Percentiles rank a stretch among this genome's conserved stretches.
Conservation (phyloP, 495 filamentous ascomycete genomes). For the Lineolata rhizophorae region DNA sequence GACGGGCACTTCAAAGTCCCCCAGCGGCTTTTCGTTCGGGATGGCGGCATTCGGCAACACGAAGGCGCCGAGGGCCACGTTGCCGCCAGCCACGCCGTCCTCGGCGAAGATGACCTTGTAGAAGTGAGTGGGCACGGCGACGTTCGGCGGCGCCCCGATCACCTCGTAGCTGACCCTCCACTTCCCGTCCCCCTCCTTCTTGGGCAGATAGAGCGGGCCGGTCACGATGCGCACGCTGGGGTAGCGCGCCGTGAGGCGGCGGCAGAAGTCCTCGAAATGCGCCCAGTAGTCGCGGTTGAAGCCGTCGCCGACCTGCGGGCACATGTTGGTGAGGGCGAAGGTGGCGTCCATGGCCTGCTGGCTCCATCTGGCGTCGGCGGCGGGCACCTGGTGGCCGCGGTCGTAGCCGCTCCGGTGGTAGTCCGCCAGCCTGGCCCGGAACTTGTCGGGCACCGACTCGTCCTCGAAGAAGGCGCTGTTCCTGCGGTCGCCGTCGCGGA, state of each 20-base stretch:
- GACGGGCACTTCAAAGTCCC: conserved; percentile 82
- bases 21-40: conserved; percentile 58
- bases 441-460: conserved; percentile 50
- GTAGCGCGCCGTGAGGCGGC: conserved; percentile 57
- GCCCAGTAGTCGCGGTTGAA: conserved; percentile 99
- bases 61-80: conserved; percentile 81
- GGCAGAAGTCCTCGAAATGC: conserved; percentile 93
- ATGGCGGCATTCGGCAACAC: conserved; percentile 90
- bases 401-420: conserved; percentile 78
- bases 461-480: conserved; percentile 74
- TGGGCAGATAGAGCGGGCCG: conserved; percentile 79
- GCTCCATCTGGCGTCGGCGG: conserved; percentile 89
- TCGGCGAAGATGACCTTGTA: conserved; percentile 97
- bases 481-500: conserved; percentile 60
- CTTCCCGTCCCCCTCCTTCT: conserved; percentile 60
- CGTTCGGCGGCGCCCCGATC: conserved; percentile 82
- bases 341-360: conserved; percentile 88
- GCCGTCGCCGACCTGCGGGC: conserved; percentile 87
- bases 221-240: conserved; percentile 81
- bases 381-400: conserved; percentile 65
- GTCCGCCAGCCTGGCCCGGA: conserved; percentile 76
- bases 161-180: conserved; percentile 93
- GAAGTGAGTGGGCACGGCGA: conserved; percentile 95
- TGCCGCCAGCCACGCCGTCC: conserved; percentile 46
- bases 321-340: conserved; percentile 88